These are phyloP conservation scores for Verbascum thapsus DNA, from an alignment of 257 asterid species.

Conservation along the genomic window DNA sequence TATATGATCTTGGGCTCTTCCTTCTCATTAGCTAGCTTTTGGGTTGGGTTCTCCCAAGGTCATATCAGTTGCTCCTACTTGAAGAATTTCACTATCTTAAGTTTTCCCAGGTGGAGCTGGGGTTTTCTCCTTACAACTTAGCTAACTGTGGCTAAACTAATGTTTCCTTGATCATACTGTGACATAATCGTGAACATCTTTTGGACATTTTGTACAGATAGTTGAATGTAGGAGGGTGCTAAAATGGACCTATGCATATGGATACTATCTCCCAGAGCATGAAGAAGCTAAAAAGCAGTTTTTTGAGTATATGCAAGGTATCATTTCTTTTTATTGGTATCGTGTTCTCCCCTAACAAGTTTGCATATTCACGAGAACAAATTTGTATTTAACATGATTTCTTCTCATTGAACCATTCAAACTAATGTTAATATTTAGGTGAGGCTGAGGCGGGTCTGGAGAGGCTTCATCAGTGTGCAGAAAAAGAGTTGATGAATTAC, in stretches of 20 bases:
- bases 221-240: constrained; percentile 97
- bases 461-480: constrained; percentile 99
- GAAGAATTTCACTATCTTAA: neutral
- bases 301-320: constrained; percentile 98
- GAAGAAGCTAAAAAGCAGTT: constrained; percentile 75
- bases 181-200: constrained; percentile 18
- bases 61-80: neutral
- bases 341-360: constrained; percentile 20
- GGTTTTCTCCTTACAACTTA: neutral
- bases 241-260: constrained; percentile 98
- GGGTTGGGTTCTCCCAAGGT: too few species aligned
- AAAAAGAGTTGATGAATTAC: constrained; percentile 74
- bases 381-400: constrained; percentile 4
- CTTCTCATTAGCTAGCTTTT: too few species aligned
- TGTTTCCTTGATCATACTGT: constrained; percentile 13
- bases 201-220: constrained; percentile 57
- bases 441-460: constrained; percentile 99
- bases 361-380: constrained; percentile 12
- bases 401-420: constrained; percentile 9
- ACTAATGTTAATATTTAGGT: constrained; percentile 46
- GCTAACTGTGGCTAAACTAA: constrained; percentile 4
- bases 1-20: too few species aligned
- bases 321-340: neutral
- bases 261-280: constrained; percentile 77
- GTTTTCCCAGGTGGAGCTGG: neutral